These are phyloP conservation scores for Torulaspora pretoriensis DNA, from an alignment of 1,139 yeast species.

Conservation along the genomic window DNA sequence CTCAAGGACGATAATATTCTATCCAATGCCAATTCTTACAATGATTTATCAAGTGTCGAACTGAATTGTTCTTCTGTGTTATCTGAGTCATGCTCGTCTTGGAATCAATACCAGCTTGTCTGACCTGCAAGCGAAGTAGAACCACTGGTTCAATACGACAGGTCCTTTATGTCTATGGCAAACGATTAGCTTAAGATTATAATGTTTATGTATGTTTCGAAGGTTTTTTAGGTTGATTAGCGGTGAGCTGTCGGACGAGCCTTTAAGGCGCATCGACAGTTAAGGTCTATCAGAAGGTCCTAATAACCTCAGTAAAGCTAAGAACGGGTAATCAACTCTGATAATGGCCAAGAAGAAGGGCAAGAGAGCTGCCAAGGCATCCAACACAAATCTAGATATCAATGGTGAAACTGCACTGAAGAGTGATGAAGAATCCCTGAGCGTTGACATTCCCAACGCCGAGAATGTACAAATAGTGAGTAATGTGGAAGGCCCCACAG, in stretches of 20 bases:
- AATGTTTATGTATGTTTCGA: not conserved
- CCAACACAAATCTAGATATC: not conserved
- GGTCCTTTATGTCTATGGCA: not conserved
- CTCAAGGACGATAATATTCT: conserved; percentile 6
- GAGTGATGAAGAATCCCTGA: not conserved
- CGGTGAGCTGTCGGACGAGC: not conserved
- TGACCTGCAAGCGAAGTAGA: not conserved
- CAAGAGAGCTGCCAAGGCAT: not conserved
- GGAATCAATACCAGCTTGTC: conserved; percentile 4
- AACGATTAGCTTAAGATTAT: not conserved
- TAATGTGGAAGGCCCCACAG: not conserved
- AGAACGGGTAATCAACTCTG: not conserved
- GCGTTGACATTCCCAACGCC: not conserved
- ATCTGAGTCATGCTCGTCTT: conserved; percentile 10
- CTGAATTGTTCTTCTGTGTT: conserved; percentile 9
- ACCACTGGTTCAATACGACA: no score
- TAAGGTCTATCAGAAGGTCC: not conserved
- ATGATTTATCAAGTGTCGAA: conserved; percentile 4
- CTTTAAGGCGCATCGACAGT: not conserved
- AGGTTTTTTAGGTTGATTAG: not conserved
- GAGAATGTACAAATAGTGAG: not conserved
- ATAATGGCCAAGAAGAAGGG: conserved; percentile 5
- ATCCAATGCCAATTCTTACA: conserved; percentile 8
- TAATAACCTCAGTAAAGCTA: not conserved
- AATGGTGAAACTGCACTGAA: not conserved